Base-by-base conservation (phyloP, 805 yeast genomes). In the Maudiozyma turicensis region DNA sequence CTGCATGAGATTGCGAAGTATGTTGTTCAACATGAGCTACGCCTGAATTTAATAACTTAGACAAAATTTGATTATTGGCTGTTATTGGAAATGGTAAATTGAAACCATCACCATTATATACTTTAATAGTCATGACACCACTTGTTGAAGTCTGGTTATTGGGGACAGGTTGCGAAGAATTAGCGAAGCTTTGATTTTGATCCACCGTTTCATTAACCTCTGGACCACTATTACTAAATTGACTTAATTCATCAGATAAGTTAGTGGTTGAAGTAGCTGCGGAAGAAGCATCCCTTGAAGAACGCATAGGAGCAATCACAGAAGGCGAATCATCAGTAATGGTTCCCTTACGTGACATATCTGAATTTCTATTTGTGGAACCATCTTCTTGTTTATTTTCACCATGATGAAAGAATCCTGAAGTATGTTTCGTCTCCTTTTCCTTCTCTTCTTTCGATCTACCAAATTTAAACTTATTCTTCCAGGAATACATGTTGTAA, bases 71-170 rank as follows among this genome's bases (percentile, higher is more conserved):
- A 58, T 77, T 78, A 65, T 79, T 84, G 50, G 82, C 78, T 50
- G 78, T 80, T 50, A 85, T 72, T 30, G 80, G 78, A 44, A 84
- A 78, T 5, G 96, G 96, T 45, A 89, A 73, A 44, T 72, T 72
- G 54, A 88, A 75, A 46, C 80, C 78, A 50, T 76, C 75, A 37
- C 90, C 86, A 39, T 79, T 77, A 60, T 86, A 86, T 9, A 88
- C 76, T 60, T 86, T 85, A 30, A 88, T 82, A 0, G 90, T 84
- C 55, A 88, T 73, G 31, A 86, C 71, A 2, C 95, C 95, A 50
- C 68, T 61, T 1, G 60, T 55, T 45, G 70, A 64, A 0, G 60
- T 56, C 10, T 60, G 52, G 9, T 54, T 56, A 30, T 55, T 53
- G 20, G 46, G 46, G 10, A 51, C 50, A 13, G 41, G 38, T 26